phyloP scores from a whole-genome alignment of 306 rosid species.

The Albizia julibrissin region DNA sequence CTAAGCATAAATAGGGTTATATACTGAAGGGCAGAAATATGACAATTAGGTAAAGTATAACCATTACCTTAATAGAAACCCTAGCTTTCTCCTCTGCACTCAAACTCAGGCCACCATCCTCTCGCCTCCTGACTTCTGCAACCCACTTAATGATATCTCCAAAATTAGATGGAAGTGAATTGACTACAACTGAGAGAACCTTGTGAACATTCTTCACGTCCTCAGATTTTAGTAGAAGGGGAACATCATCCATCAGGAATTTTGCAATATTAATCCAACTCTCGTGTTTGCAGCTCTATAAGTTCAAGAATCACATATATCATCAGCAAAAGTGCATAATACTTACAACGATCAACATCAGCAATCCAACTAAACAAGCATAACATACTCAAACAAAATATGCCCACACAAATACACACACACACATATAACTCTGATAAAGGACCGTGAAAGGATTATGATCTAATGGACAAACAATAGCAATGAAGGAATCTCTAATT shows the following conservation, averaged over 20 bases:
- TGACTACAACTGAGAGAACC: constrained; percentile 59
- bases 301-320: neutral
- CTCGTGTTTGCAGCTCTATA: constrained; percentile 98
- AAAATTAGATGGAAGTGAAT: constrained; percentile 79
- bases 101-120: constrained; percentile 68
- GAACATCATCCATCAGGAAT: constrained; percentile 77
- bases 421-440: neutral
- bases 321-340: constrained; percentile 28
- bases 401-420: neutral
- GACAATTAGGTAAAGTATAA: constrained; percentile 24
- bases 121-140: constrained; percentile 86
- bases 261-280: constrained; percentile 82
- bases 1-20: neutral
- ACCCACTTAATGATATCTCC: constrained; percentile 90
- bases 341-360: constrained; percentile 18
- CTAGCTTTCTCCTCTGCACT: constrained; percentile 89
- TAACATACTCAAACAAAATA: neutral
- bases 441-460: neutral
- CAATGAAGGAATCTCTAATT: neutral
- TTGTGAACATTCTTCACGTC: constrained; percentile 57
- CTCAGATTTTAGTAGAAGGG: constrained; percentile 70
- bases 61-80: constrained; percentile 71
- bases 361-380: constrained; percentile 23
- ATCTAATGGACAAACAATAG: constrained; percentile 17
- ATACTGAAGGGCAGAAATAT: constrained; percentile 17